A percentile compares a stretch with the other conserved stretches of the same genome.
Conservation (phyloP, 2,329 filamentous ascomycete species). For the Penicillium polonicum region DNA sequence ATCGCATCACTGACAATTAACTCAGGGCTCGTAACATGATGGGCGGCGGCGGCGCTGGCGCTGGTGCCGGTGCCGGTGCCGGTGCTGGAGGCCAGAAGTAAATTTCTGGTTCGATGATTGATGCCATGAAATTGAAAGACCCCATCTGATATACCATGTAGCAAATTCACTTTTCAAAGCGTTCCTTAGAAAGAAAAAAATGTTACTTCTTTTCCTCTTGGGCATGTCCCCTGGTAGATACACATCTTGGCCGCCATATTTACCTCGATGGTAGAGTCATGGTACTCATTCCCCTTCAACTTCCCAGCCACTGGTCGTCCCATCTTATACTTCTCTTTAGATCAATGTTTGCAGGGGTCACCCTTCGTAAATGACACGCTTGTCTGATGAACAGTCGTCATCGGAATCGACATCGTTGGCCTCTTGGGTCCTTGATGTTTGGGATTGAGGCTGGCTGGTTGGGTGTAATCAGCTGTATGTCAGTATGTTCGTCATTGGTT, state of each 20-base stretch:
- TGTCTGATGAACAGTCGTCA: too few species aligned
- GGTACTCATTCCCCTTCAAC: too few species aligned
- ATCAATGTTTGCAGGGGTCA: too few species aligned
- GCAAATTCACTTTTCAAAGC: constrained; percentile 19
- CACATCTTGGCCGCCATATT: neutral
- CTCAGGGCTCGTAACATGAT: constrained; percentile 66
- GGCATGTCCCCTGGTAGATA: neutral
- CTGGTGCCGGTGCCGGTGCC: neutral
- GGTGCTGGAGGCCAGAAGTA: constrained; percentile 22
- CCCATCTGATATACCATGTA: constrained; percentile 22
- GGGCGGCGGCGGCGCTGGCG: constrained; percentile 48
- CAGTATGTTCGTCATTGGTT: too few species aligned
- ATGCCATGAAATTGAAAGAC: constrained; percentile 18
- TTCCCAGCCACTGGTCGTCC: too few species aligned
- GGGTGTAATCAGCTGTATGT: too few species aligned
- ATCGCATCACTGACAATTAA: constrained; percentile 9
- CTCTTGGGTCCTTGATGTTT: too few species aligned
- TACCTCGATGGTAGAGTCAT: neutral
- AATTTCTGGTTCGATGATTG: constrained; percentile 10
- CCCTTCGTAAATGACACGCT: too few species aligned
- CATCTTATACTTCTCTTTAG: too few species aligned
- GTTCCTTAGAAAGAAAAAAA: constrained; percentile 20
- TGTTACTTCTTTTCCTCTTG: neutral
- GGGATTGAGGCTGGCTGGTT: too few species aligned
- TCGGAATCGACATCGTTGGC: too few species aligned